These are phyloP conservation scores for Pelargonium nanum DNA, from an alignment of 345 rosid genomes.

Conservation along the genomic window DNA sequence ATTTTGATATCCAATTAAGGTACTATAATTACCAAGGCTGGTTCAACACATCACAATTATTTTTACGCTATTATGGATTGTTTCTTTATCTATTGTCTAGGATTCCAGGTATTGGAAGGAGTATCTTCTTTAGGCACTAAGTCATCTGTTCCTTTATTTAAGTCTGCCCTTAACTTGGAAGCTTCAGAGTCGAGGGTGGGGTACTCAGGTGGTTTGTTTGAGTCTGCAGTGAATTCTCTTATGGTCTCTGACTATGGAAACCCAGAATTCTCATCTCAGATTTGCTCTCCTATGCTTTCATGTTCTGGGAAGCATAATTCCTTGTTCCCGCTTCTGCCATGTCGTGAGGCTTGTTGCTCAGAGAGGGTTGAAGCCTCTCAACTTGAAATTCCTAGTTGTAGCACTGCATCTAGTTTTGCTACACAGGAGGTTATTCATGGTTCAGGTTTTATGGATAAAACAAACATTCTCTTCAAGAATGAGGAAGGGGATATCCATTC, in stretches of 20 bases:
- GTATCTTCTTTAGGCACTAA: constrained; percentile 3
- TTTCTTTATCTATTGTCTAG: constrained; percentile 21
- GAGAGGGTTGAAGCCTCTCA: constrained; percentile 29
- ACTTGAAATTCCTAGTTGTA: constrained; percentile 32
- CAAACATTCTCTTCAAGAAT: constrained; percentile 16
- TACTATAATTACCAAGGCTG: no score
- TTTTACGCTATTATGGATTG: constrained; percentile 7
- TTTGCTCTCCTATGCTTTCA: constrained; percentile 26
- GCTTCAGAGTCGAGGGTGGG: constrained; percentile 21
- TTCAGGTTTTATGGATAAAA: constrained; percentile 21
- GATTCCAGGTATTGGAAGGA: constrained; percentile 18
- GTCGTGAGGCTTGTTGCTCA: constrained; percentile 18
- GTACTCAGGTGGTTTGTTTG: constrained; percentile 16
- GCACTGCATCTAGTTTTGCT: constrained; percentile 33
- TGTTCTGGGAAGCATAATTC: constrained; percentile 35
- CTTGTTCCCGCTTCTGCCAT: constrained; percentile 15
- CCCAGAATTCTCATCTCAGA: constrained; percentile 17
- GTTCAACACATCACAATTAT: neutral
- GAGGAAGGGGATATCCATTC: constrained; percentile 17
- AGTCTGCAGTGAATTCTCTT: constrained; percentile 8
- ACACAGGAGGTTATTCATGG: constrained; percentile 22
- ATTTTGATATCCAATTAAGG: neutral
- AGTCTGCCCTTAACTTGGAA: constrained; percentile 11
- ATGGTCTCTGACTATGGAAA: constrained; percentile 9
- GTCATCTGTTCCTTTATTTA: constrained; percentile 4